These are phyloP conservation scores for Aspergillus flavus DNA, from an alignment of 2,329 filamentous ascomycete species.

Conservation along the genomic window DNA sequence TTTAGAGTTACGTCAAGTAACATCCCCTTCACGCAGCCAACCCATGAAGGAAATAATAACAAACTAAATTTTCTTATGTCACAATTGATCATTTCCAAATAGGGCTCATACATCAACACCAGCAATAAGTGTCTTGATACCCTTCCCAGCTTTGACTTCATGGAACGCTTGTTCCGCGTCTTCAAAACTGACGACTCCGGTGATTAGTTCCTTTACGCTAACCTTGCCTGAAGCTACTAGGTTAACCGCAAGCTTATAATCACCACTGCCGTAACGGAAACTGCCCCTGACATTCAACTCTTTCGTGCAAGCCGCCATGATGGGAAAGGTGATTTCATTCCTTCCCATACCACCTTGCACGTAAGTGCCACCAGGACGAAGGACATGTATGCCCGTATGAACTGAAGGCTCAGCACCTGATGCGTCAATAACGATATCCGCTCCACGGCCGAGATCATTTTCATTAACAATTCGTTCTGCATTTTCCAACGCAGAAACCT, in stretches of 20 bases:
- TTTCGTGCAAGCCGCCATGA: slow-evolving; percentile 86
- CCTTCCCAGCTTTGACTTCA: slow-evolving; percentile 80
- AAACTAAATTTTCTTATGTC: not conserved
- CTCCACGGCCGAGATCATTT: slow-evolving; percentile 66
- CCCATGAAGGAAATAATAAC: not conserved
- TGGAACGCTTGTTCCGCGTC: slow-evolving; percentile 85
- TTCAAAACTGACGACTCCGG: slow-evolving; percentile 73
- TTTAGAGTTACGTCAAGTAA: not conserved
- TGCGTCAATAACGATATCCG: slow-evolving; percentile 79
- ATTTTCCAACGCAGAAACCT: slow-evolving; percentile 69
- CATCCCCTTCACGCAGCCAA: not conserved
- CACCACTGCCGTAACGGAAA: slow-evolving; percentile 86
- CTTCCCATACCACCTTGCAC: slow-evolving; percentile 92
- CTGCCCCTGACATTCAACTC: slow-evolving; percentile 85
- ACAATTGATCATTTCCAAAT: not conserved
- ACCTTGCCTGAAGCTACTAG: slow-evolving; percentile 74
- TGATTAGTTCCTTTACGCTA: slow-evolving; percentile 76
- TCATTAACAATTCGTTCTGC: slow-evolving; percentile 67
- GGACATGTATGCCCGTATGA: slow-evolving; percentile 71
- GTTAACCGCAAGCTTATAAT: slow-evolving; percentile 82
- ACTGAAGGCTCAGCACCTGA: slow-evolving; percentile 78
- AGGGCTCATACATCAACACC: slow-evolving; percentile 33
- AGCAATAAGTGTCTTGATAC: slow-evolving; percentile 51
- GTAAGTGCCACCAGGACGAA: slow-evolving; percentile 72
- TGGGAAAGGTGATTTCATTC: slow-evolving; percentile 84